Percentiles rank a stretch among this genome's conserved stretches.
These are phyloP conservation scores for Aspergillus neotritici DNA, from an alignment of 2,329 filamentous ascomycete species.

Conservation along the genomic window DNA sequence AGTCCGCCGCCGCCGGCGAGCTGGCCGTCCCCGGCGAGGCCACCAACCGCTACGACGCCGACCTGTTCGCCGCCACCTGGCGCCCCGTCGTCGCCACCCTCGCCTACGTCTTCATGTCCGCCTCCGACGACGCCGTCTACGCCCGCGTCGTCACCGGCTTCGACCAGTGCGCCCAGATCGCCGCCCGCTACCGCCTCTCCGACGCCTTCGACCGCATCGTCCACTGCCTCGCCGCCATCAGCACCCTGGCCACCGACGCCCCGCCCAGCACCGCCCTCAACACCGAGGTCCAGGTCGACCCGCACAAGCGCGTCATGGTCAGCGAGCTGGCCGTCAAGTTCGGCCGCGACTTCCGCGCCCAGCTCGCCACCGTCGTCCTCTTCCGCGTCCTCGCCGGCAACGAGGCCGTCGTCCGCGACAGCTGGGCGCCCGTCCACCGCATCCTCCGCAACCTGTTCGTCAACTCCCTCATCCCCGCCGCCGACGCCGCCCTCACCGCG, in stretches of 20 bases:
- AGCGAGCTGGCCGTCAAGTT: slow-evolving; percentile 96
- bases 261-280: slow-evolving; percentile 82
- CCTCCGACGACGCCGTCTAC: slow-evolving; percentile 93
- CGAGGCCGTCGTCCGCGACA: slow-evolving; percentile 66
- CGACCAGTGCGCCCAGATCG: slow-evolving; percentile 91
- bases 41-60: slow-evolving; percentile 91
- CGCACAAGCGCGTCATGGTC: slow-evolving; percentile 90
- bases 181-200: slow-evolving; percentile 72
- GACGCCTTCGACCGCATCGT: slow-evolving; percentile 92
- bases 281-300: slow-evolving; percentile 84
- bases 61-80: slow-evolving; percentile 97
- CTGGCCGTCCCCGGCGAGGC: slow-evolving; percentile 63
- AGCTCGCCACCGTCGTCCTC: slow-evolving; percentile 88
- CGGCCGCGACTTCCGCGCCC: slow-evolving; percentile 85
- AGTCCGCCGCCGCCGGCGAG: slow-evolving; percentile 69
- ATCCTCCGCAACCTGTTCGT: slow-evolving; percentile 95
- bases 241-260: slow-evolving; percentile 69
- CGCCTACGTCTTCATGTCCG: slow-evolving; percentile 98
- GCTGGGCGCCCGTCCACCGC: slow-evolving; percentile 62
- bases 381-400: slow-evolving; percentile 87
- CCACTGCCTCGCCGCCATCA: slow-evolving; percentile 83
- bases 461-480: slow-evolving; percentile 84
- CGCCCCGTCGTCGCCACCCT: slow-evolving; percentile 88
- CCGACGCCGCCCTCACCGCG: slow-evolving; percentile 61
- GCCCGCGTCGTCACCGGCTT: slow-evolving; percentile 90